phyloP scores from a whole-genome alignment of 306 rosid genomes.

The Rosa persica region DNA sequence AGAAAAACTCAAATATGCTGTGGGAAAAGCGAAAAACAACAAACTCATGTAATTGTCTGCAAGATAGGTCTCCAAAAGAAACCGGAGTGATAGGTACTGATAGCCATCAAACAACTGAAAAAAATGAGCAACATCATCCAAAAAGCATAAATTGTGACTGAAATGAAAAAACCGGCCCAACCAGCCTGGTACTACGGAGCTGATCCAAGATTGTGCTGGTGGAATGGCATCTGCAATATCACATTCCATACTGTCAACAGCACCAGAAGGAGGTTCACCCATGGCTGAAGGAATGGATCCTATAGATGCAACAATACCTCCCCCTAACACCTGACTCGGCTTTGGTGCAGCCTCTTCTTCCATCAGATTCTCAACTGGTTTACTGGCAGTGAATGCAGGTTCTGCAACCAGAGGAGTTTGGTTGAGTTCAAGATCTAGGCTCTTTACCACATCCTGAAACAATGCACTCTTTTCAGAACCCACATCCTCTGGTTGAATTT shows the following conservation, averaged over 20 bases:
- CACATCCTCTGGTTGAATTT: conserved; percentile 25
- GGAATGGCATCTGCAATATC: conserved; percentile 28
- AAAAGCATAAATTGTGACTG: neutral
- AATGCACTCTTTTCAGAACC: conserved; percentile 31
- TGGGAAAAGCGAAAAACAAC: neutral
- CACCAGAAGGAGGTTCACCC: conserved; percentile 34
- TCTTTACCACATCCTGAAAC: conserved; percentile 30
- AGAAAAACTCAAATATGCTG: too few relatives aligned
- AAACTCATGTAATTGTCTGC: neutral
- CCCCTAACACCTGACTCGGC: conserved; percentile 5
- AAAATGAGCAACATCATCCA: neutral
- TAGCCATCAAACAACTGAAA: neutral
- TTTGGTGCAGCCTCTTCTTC: conserved; percentile 30
- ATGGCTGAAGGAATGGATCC: conserved; percentile 23
- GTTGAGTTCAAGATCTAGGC: conserved; percentile 35
- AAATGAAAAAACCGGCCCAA: conserved; percentile 3
- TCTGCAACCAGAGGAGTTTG: conserved; percentile 33
- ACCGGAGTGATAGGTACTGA: neutral
- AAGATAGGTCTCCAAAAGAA: neutral
- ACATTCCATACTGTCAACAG: conserved; percentile 14
- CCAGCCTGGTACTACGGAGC: conserved; percentile 6
- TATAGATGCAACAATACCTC: conserved; percentile 13
- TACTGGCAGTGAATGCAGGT: conserved; percentile 16
- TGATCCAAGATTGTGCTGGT: conserved; percentile 32
- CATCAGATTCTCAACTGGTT: conserved; percentile 22